A percentile compares a stretch with the other conserved stretches of the same genome.
phyloP scores from a whole-genome alignment of 257 asterid genomes.

The Jacaranda copaia region DNA sequence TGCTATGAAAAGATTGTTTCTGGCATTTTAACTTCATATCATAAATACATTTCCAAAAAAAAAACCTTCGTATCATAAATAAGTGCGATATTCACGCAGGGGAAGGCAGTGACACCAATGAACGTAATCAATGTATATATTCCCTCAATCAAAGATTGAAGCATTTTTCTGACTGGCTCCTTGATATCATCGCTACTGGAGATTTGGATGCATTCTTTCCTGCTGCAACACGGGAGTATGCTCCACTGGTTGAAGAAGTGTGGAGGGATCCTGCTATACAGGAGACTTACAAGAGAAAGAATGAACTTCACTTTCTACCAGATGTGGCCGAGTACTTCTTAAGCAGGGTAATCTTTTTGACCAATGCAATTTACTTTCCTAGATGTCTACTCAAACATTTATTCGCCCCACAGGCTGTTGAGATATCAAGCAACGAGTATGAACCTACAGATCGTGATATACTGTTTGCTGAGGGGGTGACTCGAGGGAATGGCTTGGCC shows the following conservation, averaged over 20 bases:
- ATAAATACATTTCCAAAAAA: too few relatives aligned
- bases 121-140: conserved; percentile 60
- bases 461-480: conserved; percentile 84
- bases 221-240: conserved; percentile 93
- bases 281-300: conserved; percentile 77
- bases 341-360: conserved; percentile 64
- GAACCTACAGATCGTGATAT: conserved; percentile 85
- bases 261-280: conserved; percentile 89
- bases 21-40: not conserved
- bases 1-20: not conserved
- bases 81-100: conserved; percentile 44
- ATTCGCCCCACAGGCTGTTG: conserved; percentile 71
- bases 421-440: conserved; percentile 87
- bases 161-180: conserved; percentile 88
- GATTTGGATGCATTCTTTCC: conserved; percentile 91
- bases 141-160: conserved; percentile 78
- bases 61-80: conserved; percentile 19
- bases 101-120: conserved; percentile 52
- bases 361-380: not conserved
- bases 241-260: conserved; percentile 90
- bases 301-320: conserved; percentile 85
- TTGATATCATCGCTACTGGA: conserved; percentile 88
- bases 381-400: not conserved
- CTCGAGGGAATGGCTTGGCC: conserved; percentile 88
- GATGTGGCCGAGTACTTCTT: conserved; percentile 88